These are phyloP conservation scores for Puccinellia tenuiflora DNA, from an alignment of 176 grass and related monocot species.

Conservation along the genomic window DNA sequence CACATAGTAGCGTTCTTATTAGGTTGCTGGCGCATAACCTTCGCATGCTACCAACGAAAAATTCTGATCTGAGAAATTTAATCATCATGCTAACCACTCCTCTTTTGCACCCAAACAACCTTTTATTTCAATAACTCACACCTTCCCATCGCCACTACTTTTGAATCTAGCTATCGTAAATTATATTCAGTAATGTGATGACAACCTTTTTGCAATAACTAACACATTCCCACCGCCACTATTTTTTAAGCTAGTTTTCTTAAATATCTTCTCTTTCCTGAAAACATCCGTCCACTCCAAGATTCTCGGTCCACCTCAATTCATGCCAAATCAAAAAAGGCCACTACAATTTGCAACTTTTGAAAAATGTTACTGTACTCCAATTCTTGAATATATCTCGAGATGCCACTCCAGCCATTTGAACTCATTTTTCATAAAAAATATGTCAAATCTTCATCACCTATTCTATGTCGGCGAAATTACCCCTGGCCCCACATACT, in stretches of 20 bases:
- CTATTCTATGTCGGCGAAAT: no score
- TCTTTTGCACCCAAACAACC: no score
- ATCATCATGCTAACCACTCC: neutral
- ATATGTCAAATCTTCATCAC: no score
- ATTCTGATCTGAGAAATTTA: slow-evolving; percentile 57
- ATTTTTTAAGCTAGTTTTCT: slow-evolving; percentile 57
- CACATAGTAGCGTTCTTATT: slow-evolving; percentile 18
- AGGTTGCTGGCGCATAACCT: slow-evolving; percentile 37
- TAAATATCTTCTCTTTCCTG: slow-evolving; percentile 65
- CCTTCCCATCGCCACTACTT: no score
- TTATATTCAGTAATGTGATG: slow-evolving; percentile 11
- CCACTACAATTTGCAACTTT: no score
- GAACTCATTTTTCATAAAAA: no score
- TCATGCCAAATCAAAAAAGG: no score
- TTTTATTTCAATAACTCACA: no score
- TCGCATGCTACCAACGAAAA: slow-evolving; percentile 40
- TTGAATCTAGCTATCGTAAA: neutral
- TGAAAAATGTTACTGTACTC: no score
- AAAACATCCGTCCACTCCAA: slow-evolving; percentile 45
- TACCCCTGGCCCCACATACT: no score
- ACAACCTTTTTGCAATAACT: slow-evolving; percentile 54
- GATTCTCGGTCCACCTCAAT: neutral
- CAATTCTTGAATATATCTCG: no score
- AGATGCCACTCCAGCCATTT: no score
- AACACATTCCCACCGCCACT: slow-evolving; percentile 41